Base-by-base conservation (phyloP, 345 rosid species). In the Eucalyptus camaldulensis region DNA sequence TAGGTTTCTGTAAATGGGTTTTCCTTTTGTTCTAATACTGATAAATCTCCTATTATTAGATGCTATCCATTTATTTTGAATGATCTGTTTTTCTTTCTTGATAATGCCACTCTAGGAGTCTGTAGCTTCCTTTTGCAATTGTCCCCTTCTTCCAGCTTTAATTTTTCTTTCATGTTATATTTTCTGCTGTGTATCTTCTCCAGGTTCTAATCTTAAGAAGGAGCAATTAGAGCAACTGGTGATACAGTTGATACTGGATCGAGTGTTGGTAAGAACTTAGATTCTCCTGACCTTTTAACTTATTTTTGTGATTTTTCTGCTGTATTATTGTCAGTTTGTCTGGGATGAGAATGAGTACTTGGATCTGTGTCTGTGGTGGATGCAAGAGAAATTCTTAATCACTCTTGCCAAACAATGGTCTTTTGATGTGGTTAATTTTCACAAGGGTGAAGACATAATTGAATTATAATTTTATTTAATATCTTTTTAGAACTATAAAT, bases 221-320 rank as follows among this genome's bases (percentile, higher is more conserved):
- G 99, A 96, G 90, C 95, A 94, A 89, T 90, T 95, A 88, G 99
- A 97, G 89, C 94, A 95, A 88, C 96, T 96, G 49, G 95, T 94
- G 43, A 86, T 95, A 87, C 96, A 91, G 90, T 96, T 97, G 89
- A 92, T 96, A 87, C 88, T 94, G 67, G 97, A 94, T 86, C 95
- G 91, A 85, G 94, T 94, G 92, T 90, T 97, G 96, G 99, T 97
- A 95, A 93, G 93, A 90, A 90, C 86, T 37, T 56, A 88, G 60
- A 85, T 13, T 54, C 80, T 88, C 24, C 31, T 51, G 88, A 86
- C 40, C 86, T 85, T 67, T 56, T 49, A 87, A 87, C 86, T 44
- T 50, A 69, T 15, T 13, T 83, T 29, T 86, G 65, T 54, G 58
- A 17, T 40, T 49, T 58, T 50, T 54, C 27, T 45, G n/a, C 44